Percentiles rank a stretch among this genome's conserved stretches.
phyloP scores from a whole-genome alignment of 805 yeast genomes.

The Kodamaea lidongshanica region DNA sequence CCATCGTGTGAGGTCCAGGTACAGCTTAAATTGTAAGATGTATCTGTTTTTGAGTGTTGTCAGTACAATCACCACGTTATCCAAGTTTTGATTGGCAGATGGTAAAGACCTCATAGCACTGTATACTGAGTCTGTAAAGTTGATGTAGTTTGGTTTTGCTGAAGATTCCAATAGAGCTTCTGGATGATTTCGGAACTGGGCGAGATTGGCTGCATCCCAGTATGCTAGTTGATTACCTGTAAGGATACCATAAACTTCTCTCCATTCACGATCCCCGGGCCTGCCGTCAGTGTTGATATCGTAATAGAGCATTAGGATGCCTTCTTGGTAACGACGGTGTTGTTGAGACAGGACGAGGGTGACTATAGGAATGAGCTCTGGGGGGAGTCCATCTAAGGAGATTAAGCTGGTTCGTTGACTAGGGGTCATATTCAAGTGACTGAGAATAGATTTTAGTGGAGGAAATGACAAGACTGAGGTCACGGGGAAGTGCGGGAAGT shows the following conservation, averaged over 20 bases:
- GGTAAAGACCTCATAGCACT: constrained; percentile 66
- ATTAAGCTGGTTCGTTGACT: no score
- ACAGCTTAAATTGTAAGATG: constrained; percentile 68
- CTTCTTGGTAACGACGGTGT: constrained; percentile 71
- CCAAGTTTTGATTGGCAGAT: constrained; percentile 54
- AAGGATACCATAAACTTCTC: constrained; percentile 85
- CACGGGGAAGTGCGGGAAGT: no score
- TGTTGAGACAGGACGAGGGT: constrained; percentile 68
- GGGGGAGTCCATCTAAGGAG: constrained; percentile 32
- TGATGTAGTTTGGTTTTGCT: constrained; percentile 78
- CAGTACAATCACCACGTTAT: constrained; percentile 79
- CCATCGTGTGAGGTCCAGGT: constrained; percentile 67
- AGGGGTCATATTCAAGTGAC: no score
- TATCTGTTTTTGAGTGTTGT: constrained; percentile 89
- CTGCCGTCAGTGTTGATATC: constrained; percentile 80
- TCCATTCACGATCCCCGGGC: constrained; percentile 81
- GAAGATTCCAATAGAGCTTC: constrained; percentile 51
- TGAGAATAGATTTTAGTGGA: no score
- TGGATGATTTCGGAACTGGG: constrained; percentile 47
- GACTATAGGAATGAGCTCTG: constrained; percentile 62
- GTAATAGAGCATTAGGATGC: constrained; percentile 65
- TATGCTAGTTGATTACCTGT: constrained; percentile 88
- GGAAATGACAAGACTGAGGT: no score
- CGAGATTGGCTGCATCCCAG: constrained; percentile 76
- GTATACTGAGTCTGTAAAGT: constrained; percentile 84